phyloP scores from a whole-genome alignment of 1,284 basidiomycete species.

The Ceratobasidium theobromae region DNA sequence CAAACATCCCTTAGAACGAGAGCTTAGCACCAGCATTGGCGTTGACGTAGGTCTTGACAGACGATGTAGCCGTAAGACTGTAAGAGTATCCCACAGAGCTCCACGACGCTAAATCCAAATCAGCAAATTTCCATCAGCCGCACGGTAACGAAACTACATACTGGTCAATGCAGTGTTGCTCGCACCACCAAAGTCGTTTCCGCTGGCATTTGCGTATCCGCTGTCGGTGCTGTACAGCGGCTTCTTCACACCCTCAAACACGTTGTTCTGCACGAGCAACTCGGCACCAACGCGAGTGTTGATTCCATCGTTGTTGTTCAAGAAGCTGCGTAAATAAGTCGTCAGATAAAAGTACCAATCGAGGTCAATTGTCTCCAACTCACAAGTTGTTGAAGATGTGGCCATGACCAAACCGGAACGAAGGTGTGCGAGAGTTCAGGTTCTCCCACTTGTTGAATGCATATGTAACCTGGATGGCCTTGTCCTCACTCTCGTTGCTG shows the following conservation, averaged over 20 bases:
- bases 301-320: conserved; percentile 51
- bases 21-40: conserved; percentile 16
- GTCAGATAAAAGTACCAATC: no score
- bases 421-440: conserved; percentile 40
- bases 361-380: neutral
- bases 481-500: conserved; percentile 42
- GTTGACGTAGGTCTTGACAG: conserved; percentile 10
- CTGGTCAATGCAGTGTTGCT: conserved; percentile 9
- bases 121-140: no score
- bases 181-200: neutral
- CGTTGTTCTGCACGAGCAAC: conserved; percentile 34
- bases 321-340: no score
- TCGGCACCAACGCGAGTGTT: conserved; percentile 34
- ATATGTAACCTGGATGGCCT: conserved; percentile 31
- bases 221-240: conserved; percentile 14
- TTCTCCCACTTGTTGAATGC: conserved; percentile 37
- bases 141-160: neutral
- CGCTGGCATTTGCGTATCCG: conserved; percentile 4
- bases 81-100: conserved; percentile 16
- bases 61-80: neutral
- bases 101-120: conserved; percentile 5
- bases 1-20: neutral
- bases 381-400: conserved; percentile 27
- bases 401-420: conserved; percentile 43
- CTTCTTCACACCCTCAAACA: conserved; percentile 22